A percentile compares a stretch with the other conserved stretches of the same genome.
phyloP scores from a whole-genome alignment of 1,284 basidiomycete species.

The Schizophyllum amplum region DNA sequence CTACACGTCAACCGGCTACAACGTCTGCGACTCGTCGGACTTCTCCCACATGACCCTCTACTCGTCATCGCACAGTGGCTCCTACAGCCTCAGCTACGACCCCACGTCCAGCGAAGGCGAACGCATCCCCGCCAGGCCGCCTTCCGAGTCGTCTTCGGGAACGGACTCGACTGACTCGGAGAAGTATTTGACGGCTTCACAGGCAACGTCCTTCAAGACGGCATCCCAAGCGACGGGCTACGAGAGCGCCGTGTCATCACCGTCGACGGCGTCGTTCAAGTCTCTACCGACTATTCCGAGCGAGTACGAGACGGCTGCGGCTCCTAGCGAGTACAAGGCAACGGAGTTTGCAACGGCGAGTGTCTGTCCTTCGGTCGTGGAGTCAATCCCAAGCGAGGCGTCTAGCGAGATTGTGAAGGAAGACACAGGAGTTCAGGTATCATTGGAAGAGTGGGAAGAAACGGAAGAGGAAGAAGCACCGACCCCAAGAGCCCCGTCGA shows the following conservation, averaged over 20 bases:
- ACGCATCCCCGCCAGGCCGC: conserved; percentile 5
- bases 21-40: conserved; percentile 41
- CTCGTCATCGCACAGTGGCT: conserved; percentile 15
- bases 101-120: not conserved
- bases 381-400: conserved; percentile 8
- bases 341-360: not conserved
- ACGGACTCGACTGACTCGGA: conserved; percentile 15
- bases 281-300: conserved; percentile 45
- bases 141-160: conserved; percentile 18
- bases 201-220: conserved; percentile 23
- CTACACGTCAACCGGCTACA: conserved; percentile 35
- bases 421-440: not conserved
- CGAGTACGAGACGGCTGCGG: conserved; percentile 44
- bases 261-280: conserved; percentile 25
- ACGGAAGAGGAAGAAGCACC: not conserved
- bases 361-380: not conserved
- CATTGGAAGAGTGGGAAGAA: not conserved
- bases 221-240: conserved; percentile 29
- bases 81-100: not conserved
- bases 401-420: conserved; percentile 4
- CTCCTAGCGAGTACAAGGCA: conserved; percentile 23
- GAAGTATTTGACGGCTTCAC: conserved; percentile 31
- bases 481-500: not conserved
- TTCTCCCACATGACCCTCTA: conserved; percentile 29
- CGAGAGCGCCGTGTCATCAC: conserved; percentile 20